Conservation (phyloP, 192 early-diverging fungal species). For the Phycomyces nitens region DNA sequence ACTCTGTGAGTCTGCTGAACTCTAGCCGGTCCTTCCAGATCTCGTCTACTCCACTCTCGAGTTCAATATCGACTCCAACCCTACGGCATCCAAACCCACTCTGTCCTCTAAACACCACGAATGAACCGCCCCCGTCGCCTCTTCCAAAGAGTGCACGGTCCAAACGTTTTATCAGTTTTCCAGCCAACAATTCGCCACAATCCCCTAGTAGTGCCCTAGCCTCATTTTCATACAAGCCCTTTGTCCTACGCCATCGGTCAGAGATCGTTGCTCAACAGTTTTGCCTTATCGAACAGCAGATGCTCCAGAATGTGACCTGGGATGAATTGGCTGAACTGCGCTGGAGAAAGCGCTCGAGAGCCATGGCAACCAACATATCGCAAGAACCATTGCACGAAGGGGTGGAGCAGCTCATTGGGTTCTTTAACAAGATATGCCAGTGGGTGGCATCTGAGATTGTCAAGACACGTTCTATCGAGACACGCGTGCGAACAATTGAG, state of each 20-base stretch:
- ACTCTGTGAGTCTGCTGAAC: neutral
- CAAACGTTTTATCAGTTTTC: neutral
- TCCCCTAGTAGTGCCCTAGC: neutral
- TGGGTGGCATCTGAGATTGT: conserved; percentile 64
- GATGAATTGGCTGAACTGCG: conserved; percentile 49
- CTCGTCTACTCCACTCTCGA: neutral
- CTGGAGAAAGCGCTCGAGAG: conserved; percentile 32
- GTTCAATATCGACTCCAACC: neutral
- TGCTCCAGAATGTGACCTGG: conserved; percentile 50
- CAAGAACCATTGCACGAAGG: neutral
- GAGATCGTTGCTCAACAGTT: conserved; percentile 52
- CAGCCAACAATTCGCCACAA: neutral
- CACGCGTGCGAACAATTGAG: conserved; percentile 52
- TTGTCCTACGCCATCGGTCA: conserved; percentile 47
- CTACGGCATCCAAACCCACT: neutral
- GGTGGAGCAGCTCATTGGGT: conserved; percentile 22
- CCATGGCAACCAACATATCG: neutral
- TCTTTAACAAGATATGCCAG: conserved; percentile 40
- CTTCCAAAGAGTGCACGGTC: too few species aligned
- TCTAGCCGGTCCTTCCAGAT: neutral
- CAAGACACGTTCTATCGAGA: conserved; percentile 34
- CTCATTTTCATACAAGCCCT: conserved; percentile 27
- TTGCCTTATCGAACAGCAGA: conserved; percentile 48
- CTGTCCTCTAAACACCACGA: too few species aligned
- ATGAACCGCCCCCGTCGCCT: too few species aligned